These are phyloP conservation scores for Crotalaria pallida DNA, from an alignment of 306 rosid genomes.

Conservation along the genomic window DNA sequence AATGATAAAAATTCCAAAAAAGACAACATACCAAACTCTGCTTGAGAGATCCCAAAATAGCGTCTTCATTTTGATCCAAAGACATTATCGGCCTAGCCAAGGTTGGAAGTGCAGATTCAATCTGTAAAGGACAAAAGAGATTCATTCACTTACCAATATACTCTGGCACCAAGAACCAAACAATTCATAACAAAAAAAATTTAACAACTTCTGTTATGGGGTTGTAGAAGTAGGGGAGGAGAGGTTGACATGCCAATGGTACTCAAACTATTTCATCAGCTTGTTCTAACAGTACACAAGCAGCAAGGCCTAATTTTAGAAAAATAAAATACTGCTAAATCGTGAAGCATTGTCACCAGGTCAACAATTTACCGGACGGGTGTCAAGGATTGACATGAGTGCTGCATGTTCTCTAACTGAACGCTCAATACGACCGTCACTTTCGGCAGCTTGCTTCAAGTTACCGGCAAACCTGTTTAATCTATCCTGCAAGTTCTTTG, in stretches of 20 bases:
- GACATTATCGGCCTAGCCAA: conserved; percentile 98
- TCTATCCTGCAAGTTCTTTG: conserved; percentile 94
- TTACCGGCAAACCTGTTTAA: conserved; percentile 86
- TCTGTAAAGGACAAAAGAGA: conserved; percentile 40
- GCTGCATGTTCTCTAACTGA: conserved; percentile 79
- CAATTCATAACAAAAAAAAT: background rate
- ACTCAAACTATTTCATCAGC: background rate
- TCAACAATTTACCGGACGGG: conserved; percentile 62
- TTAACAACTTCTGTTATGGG: background rate
- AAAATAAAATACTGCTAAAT: background rate
- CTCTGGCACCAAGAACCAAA: conserved; percentile 9
- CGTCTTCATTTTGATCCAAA: conserved; percentile 97
- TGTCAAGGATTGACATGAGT: conserved; percentile 84
- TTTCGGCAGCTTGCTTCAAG: conserved; percentile 95
- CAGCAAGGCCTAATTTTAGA: background rate
- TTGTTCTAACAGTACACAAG: background rate
- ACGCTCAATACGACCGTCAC: conserved; percentile 91
- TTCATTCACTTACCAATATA: conserved; percentile 6
- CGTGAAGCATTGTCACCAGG: background rate
- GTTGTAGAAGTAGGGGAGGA: background rate
- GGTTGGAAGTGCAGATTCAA: conserved; percentile 96
- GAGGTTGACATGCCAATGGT: background rate
- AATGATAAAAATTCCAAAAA: conserved; percentile 11
- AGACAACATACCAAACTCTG: conserved; percentile 76
- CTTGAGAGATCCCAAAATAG: conserved; percentile 82